phyloP scores from a whole-genome alignment of 106 monocot genomes.

The Dioscorea dumetorum region DNA sequence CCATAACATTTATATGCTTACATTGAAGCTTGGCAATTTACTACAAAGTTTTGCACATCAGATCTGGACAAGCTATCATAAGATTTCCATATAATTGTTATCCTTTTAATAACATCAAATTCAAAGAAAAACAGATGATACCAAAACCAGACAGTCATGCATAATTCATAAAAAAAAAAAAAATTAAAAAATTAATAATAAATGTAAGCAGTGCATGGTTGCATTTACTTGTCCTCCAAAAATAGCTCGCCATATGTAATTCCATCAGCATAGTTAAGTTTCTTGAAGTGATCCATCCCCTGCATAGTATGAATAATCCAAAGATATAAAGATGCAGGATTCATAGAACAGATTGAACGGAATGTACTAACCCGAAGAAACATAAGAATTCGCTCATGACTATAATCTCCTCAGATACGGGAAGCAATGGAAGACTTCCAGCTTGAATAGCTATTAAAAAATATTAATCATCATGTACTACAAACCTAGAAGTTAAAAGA shows the following conservation, averaged over 20 bases:
- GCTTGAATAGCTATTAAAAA: slow-evolving; percentile 34
- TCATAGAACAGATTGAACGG: background rate
- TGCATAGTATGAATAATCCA: slow-evolving; percentile 9
- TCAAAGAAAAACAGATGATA: too few relatives aligned
- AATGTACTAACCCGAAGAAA: slow-evolving; percentile 64
- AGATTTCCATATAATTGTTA: too few relatives aligned
- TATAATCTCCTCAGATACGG: slow-evolving; percentile 95
- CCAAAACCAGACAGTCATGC: too few relatives aligned
- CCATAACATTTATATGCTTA: too few relatives aligned
- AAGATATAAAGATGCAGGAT: too few relatives aligned
- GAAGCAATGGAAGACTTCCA: slow-evolving; percentile 83
- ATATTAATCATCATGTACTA: background rate
- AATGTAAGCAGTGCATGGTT: background rate
- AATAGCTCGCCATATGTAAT: slow-evolving; percentile 97
- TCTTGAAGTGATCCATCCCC: slow-evolving; percentile 99
- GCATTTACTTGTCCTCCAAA: slow-evolving; percentile 78
- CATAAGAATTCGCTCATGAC: slow-evolving; percentile 93
- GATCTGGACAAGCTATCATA: too few relatives aligned
- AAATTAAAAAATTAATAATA: background rate
- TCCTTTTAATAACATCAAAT: too few relatives aligned
- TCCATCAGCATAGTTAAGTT: slow-evolving; percentile 83
- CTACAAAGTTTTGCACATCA: too few relatives aligned
- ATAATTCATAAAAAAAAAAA: background rate
- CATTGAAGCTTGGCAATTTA: too few relatives aligned
- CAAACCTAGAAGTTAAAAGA: background rate